phyloP scores from a whole-genome alignment of 1,284 basidiomycete genomes.

The Fomitopsis betulina region DNA sequence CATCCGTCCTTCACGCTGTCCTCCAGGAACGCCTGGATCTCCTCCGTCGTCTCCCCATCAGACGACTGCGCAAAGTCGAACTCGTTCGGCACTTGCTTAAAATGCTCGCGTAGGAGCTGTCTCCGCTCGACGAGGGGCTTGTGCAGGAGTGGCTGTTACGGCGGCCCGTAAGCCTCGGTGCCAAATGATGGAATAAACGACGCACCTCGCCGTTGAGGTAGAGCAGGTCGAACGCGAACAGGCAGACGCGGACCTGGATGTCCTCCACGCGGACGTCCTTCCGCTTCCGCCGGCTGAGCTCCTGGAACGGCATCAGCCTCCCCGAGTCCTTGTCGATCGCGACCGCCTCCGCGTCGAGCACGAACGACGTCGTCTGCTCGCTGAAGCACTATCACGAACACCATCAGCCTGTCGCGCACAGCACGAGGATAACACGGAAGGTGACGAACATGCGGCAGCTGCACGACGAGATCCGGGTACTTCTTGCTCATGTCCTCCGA shows the following conservation, averaged over 20 bases:
- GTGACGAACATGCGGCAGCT: slow-evolving; percentile 76
- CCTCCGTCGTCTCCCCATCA: slow-evolving; percentile 87
- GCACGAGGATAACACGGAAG: background rate
- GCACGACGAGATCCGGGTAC: slow-evolving; percentile 95
- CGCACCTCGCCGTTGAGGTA: slow-evolving; percentile 91
- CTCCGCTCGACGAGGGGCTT: slow-evolving; percentile 73
- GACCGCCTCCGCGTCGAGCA: slow-evolving; percentile 95
- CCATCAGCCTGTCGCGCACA: background rate
- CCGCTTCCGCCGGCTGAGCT: slow-evolving; percentile 90
- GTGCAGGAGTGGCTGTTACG: slow-evolving; percentile 57
- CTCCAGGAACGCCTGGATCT: slow-evolving; percentile 94
- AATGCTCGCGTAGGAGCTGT: slow-evolving; percentile 73
- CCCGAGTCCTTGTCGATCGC: slow-evolving; percentile 86
- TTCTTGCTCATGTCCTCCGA: slow-evolving; percentile 99
- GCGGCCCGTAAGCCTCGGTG: background rate
- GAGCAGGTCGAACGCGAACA: slow-evolving; percentile 94
- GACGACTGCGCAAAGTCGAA: slow-evolving; percentile 92
- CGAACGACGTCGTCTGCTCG: slow-evolving; percentile 79
- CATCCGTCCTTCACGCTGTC: slow-evolving; percentile 95
- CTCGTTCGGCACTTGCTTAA: slow-evolving; percentile 81
- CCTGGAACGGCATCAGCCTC: slow-evolving; percentile 95
- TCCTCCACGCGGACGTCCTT: slow-evolving; percentile 98
- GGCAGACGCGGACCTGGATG: slow-evolving; percentile 92
- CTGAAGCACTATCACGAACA: slow-evolving; percentile 73
- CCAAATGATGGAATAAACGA: background rate